Evolutionary conservation across 371 early-diverging fungal species (phyloP), one percentile per base, ranked within the genome.

Genomic region (Chytridium lagenaria): DNA sequence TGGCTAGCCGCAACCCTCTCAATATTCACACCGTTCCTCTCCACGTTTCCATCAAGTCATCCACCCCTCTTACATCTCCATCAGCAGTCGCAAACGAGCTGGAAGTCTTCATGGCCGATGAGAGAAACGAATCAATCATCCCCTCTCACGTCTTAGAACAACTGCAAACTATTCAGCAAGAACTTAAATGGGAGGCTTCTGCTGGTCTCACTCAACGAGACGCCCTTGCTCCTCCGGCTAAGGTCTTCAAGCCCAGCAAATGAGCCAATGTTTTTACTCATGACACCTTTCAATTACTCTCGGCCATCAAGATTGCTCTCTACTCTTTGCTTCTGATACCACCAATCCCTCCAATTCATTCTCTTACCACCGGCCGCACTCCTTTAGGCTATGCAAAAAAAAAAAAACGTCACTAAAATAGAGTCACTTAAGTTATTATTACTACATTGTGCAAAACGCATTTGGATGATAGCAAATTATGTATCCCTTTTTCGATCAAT

Each of bases 11-110:
- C 61, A 61, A 61, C 61, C 36, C 37, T 5, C 7, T 34, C 3
- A 61, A 3, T 34, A 61, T 61, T 23, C 61, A 61, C 36, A 61
- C 61, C 15, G 61, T 61, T 34, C 61, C 61, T 23, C 30, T 61
- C 36, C 61, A 61, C 61, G n/a, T 61, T 34, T 5, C 61, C 61
- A 10, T 33, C 30, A 61, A 7, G n/a, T 61, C 31, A 5, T 61
- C 61, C 61, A 34, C 61, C 3, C 61, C 31, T 28, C 61, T 61
- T 7, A 36, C 30, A 34, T 28, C 30, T 37, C 15, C 61, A 3
- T 31, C 61, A 12, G 19, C 15, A 7, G 26, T 61, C 36, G 3
- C 30, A 12, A 34, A 28, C 34, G 19, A 26, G 34, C 7, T 61
- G 10, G 12, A 30, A 2, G 36, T 34, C 30, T 61, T 61, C 61